Base-by-base conservation (phyloP, 768 basidiomycete species). In the Hebeloma cylindrosporum region DNA sequence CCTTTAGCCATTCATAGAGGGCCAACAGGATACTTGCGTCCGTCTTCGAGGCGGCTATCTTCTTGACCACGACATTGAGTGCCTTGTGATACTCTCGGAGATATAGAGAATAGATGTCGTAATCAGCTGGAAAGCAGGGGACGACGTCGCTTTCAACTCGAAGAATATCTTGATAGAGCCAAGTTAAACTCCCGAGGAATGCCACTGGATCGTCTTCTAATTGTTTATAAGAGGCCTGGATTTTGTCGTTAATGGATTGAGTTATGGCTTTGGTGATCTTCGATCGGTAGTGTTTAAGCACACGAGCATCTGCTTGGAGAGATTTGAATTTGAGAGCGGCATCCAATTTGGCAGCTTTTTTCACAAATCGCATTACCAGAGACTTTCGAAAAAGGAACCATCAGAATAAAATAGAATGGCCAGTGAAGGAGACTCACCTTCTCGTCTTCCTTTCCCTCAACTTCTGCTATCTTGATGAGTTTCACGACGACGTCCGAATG, bases 151-250 rank as follows among this genome's bases (percentile, higher is more conserved):
- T 81, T 63, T 96, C 88, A 53, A 98, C 84, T n/a, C 87, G 82
- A 40, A 93, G 85, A 56, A 98, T 76, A 61, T 99, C 96, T 60
- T 96, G 85, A 66, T 94, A 98, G 54, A 98, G 78, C 92, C 93
- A 99, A 18, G 77, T 75, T 9, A 97, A 67, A 42, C 77, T 78
- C 18, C 85, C 82, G 42, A 98, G 71, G 66, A 96, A 97, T 0
- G 66, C 72, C 16, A 79, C 68, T 6, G 88, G 83, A 52, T 91
- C 74, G 17, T 77, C 73, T 50, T 81, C 73, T 52, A 82, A 75
- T 20, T 71, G 75, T 38, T 73, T 69, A 58, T 81, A 89, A 2
- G 83, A 82, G 5, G 74, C 72, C 2, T 86, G 77, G 58, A 95
- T 89, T 45, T 78, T 78, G 21, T 69, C 70, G 46, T 80, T 78